These are phyloP conservation scores for Fusarium falciforme DNA, from an alignment of 2,329 filamentous ascomycete genomes.

Conservation along the genomic window DNA sequence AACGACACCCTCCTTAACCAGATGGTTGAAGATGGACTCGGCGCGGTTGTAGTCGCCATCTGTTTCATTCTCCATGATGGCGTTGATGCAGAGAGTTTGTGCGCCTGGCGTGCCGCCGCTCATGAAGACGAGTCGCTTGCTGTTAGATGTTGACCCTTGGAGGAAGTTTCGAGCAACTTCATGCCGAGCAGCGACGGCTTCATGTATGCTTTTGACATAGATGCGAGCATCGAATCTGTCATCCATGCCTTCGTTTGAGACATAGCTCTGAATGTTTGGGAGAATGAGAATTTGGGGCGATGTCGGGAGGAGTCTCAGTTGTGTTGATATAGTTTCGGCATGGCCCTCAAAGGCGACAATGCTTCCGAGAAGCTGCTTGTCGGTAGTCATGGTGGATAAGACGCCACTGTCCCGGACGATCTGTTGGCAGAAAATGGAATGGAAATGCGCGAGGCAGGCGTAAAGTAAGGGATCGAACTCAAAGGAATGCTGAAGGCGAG, in stretches of 20 bases:
- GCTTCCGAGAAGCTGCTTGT: conserved; percentile 54
- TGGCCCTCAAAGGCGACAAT: conserved; percentile 72
- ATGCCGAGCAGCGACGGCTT: conserved; percentile 59
- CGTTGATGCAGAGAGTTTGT: conserved; percentile 63
- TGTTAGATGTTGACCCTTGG: conserved; percentile 54
- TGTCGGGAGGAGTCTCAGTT: conserved; percentile 68
- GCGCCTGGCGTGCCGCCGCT: conserved; percentile 69
- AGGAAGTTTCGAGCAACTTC: conserved; percentile 65
- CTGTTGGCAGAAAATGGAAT: conserved; percentile 5
- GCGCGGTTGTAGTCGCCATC: conserved; percentile 62
- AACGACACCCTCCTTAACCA: conserved; percentile 62
- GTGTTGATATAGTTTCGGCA: conserved; percentile 65
- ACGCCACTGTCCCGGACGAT: conserved; percentile 29
- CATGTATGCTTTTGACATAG: conserved; percentile 63
- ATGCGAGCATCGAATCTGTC: conserved; percentile 46
- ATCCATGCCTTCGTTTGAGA: conserved; percentile 47
- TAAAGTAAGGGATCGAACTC: conserved; percentile 21
- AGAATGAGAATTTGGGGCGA: conserved; percentile 69
- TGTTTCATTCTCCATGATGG: conserved; percentile 65
- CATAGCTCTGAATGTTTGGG: conserved; percentile 62
- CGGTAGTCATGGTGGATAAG: conserved; percentile 40
- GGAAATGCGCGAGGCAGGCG: conserved; percentile 2
- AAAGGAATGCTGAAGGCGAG: conserved; percentile 24
- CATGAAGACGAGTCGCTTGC: conserved; percentile 69
- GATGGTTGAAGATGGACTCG: conserved; percentile 61